phyloP scores from a whole-genome alignment of 306 rosid species.

The Comarum palustre region DNA sequence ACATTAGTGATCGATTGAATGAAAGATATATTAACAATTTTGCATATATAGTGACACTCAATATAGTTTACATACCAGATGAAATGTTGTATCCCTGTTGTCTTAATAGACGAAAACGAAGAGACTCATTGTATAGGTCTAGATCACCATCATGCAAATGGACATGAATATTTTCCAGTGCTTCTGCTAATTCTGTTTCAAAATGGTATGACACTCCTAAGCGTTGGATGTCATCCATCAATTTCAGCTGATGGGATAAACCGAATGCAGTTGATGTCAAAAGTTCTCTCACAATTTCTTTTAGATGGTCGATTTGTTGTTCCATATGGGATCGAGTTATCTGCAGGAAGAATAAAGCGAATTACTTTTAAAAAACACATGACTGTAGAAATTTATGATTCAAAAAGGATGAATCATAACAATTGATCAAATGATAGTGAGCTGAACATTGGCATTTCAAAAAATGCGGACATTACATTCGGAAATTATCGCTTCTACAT shows the following conservation, averaged over 20 bases:
- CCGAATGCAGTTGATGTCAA: constrained; percentile 1
- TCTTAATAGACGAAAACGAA: constrained; percentile 46
- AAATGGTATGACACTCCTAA: constrained; percentile 35
- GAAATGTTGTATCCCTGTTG: constrained; percentile 37
- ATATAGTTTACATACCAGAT: constrained; percentile 20
- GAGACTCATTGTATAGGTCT: constrained; percentile 23
- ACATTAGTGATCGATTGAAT: background rate
- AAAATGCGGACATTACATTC: too few relatives aligned
- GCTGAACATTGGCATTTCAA: too few relatives aligned
- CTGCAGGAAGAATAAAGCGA: background rate
- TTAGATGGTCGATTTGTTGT: background rate
- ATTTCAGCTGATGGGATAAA: constrained; percentile 15
- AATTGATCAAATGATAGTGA: too few relatives aligned
- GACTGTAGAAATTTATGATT: too few relatives aligned
- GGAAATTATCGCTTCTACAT: too few relatives aligned
- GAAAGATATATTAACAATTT: background rate
- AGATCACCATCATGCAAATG: background rate
- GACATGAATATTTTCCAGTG: constrained; percentile 9
- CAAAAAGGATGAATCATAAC: too few relatives aligned
- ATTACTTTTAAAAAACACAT: background rate
- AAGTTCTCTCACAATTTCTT: constrained; percentile 22
- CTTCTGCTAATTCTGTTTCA: constrained; percentile 24
- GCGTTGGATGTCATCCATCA: constrained; percentile 39
- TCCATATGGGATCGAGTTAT: background rate
- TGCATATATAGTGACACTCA: too few relatives aligned